These are phyloP conservation scores for Rhododendron kiyosumense DNA, from an alignment of 148 eudicot species.

Conservation along the genomic window DNA sequence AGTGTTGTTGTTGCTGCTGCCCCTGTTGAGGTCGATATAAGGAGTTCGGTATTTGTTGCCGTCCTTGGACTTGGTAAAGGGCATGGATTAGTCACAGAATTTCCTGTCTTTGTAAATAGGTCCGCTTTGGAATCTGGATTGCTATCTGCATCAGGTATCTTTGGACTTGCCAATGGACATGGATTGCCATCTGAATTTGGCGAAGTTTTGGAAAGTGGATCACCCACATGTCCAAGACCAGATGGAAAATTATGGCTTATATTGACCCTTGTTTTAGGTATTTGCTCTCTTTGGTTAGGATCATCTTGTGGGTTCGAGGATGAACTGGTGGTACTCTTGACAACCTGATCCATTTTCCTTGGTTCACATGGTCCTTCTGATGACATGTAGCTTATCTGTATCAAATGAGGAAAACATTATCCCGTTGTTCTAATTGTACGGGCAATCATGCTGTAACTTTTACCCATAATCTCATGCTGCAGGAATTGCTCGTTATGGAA, in stretches of 20 bases:
- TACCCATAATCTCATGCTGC: neutral
- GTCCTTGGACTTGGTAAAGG: slow-evolving; percentile 19
- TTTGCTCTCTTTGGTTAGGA: slow-evolving; percentile 12
- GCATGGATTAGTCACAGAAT: slow-evolving; percentile 12
- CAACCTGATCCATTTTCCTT: slow-evolving; percentile 16
- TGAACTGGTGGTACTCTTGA: slow-evolving; percentile 18
- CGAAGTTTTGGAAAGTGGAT: neutral
- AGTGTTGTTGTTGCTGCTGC: neutral
- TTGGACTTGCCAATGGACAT: slow-evolving; percentile 21
- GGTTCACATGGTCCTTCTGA: slow-evolving; percentile 28
- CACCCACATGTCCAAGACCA: slow-evolving; percentile 4
- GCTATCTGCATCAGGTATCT: neutral
- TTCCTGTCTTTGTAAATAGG: slow-evolving; percentile 17
- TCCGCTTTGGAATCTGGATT: slow-evolving; percentile 14
- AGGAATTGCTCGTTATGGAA: neutral
- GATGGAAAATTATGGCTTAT: slow-evolving; percentile 13
- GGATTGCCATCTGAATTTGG: slow-evolving; percentile 9
- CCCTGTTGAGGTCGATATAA: neutral
- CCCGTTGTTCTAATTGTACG: neutral
- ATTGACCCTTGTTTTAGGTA: slow-evolving; percentile 16
- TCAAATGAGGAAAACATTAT: neutral
- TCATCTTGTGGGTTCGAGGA: slow-evolving; percentile 12
- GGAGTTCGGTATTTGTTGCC: slow-evolving; percentile 7
- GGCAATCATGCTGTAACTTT: neutral
- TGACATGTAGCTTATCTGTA: slow-evolving; percentile 37